Base-by-base conservation (phyloP, 1,284 basidiomycete species). In the Agroathelia rolfsii region DNA sequence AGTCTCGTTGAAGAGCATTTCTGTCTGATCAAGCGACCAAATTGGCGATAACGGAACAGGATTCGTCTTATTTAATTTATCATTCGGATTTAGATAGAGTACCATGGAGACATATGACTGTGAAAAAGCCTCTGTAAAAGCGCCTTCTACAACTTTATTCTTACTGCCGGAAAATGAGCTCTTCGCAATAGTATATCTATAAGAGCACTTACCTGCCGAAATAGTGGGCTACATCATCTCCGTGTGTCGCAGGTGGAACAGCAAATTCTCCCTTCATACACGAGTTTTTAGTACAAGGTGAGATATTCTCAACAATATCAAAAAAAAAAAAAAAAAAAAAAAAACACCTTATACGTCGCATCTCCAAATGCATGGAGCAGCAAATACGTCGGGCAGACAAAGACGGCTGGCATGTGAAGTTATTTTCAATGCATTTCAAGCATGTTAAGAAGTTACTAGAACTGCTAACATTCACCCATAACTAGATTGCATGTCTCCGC, bases 1-100 rank as follows among this genome's bases (percentile, higher is more conserved):
- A 0, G 48, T 53, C 4, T 30, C 21, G 20, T 56, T 46, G 28
- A 55, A 55, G 3, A 55, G 2, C 47, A 55, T 55, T 12, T 53
- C 53, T 11, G 41, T 43, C 7, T 30, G n/a, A 2, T 25, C 38
- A 2, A 6, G 24, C 1, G 11, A 10, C 37, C 41, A 52, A 5
- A 5, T 12, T 1, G 28, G 24, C 50, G 50, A 51, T 1, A 25
- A 3, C 3, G 49, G 50, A 2, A 41, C 40, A 18, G 38, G 34
- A 14, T 48, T 40, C n/a, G 29, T 30, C 3, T 39, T 11, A n/a
- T 45, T 14, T 22, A 41, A 50, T 19, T 34, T 38, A 9, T 9
- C 16, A 20, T 30, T 28, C 1, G 45, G 43, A 21, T 44, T 33
- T 18, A 31, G 16, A 1, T 34, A 49, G 14, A 28, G 44, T 7